These are phyloP conservation scores for Apiotrichum domesticum DNA, from an alignment of 1,284 basidiomycete genomes.

Conservation along the genomic window DNA sequence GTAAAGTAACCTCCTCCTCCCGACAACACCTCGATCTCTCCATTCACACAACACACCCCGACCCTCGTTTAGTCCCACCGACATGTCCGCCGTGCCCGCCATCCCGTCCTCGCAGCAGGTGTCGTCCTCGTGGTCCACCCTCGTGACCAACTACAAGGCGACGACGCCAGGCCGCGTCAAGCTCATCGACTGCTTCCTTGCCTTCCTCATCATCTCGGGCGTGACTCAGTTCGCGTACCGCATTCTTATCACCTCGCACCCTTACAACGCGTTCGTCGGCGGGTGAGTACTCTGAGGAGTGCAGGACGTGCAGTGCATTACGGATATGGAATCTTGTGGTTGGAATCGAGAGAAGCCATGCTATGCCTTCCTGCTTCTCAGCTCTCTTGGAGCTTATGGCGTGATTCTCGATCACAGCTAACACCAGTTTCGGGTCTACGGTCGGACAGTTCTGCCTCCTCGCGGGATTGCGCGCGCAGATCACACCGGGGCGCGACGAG, in stretches of 20 bases:
- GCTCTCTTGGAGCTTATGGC: no score
- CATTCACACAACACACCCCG: not conserved
- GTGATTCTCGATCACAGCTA: not conserved
- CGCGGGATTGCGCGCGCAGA: constrained; percentile 84
- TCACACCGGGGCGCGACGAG: constrained; percentile 60
- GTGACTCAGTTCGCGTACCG: constrained; percentile 88
- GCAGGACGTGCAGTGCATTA: no score
- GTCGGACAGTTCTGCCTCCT: constrained; percentile 96
- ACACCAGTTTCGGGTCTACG: constrained; percentile 74
- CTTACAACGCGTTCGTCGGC: constrained; percentile 94
- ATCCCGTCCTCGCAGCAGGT: constrained; percentile 17
- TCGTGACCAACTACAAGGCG: constrained; percentile 70
- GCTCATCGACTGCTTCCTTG: constrained; percentile 85
- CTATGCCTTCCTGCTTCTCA: no score
- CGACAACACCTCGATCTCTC: not conserved
- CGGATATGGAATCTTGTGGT: no score
- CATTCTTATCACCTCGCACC: constrained; percentile 82
- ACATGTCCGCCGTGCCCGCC: constrained; percentile 1
- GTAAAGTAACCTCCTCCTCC: not conserved
- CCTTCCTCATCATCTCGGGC: constrained; percentile 88
- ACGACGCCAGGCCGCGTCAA: constrained; percentile 79
- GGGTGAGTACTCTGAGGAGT: constrained; percentile 58
- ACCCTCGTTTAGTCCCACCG: not conserved
- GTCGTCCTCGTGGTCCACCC: constrained; percentile 52
- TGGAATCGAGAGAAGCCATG: no score